A percentile compares a stretch with the other conserved stretches of the same genome.
phyloP scores from a whole-genome alignment of 2,329 filamentous ascomycete species.

The Cordyceps tenuipes region DNA sequence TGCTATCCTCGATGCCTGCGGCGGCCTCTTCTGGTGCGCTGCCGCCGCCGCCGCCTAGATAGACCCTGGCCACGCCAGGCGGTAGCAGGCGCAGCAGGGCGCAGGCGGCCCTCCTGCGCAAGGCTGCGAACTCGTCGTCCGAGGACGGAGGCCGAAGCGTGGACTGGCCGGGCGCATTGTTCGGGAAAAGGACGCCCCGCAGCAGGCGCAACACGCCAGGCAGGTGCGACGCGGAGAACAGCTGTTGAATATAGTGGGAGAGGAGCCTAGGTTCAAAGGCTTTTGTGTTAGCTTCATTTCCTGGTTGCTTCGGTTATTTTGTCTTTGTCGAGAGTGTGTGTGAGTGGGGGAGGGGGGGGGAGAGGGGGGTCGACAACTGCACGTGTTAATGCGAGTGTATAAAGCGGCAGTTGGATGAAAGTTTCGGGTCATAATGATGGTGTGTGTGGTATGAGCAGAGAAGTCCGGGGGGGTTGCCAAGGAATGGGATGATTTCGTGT shows the following conservation, averaged over 20 bases:
- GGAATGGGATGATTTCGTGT: not conserved
- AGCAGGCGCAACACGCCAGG: constrained; percentile 61
- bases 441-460: not conserved
- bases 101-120: constrained; percentile 59
- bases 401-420: not conserved
- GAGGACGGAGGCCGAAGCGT: constrained; percentile 52
- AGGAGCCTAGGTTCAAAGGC: constrained; percentile 43
- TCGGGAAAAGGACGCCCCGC: constrained; percentile 76
- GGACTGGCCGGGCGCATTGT: constrained; percentile 64
- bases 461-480: not conserved
- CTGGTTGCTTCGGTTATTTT: constrained; percentile 8
- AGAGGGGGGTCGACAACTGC: not conserved
- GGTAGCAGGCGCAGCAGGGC: constrained; percentile 44
- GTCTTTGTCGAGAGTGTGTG: not conserved
- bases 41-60: constrained; percentile 35
- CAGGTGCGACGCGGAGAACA: constrained; percentile 57
- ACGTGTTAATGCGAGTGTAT: not conserved
- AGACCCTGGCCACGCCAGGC: constrained; percentile 38
- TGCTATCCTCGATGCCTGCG: constrained; percentile 41
- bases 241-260: constrained; percentile 46
- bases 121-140: constrained; percentile 49
- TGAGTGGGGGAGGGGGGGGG: not conserved
- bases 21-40: constrained; percentile 19
- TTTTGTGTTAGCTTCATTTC: constrained; percentile 6
- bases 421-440: not conserved